Conservation (phyloP, 495 filamentous ascomycete species). For the Arthonia radiata region DNA sequence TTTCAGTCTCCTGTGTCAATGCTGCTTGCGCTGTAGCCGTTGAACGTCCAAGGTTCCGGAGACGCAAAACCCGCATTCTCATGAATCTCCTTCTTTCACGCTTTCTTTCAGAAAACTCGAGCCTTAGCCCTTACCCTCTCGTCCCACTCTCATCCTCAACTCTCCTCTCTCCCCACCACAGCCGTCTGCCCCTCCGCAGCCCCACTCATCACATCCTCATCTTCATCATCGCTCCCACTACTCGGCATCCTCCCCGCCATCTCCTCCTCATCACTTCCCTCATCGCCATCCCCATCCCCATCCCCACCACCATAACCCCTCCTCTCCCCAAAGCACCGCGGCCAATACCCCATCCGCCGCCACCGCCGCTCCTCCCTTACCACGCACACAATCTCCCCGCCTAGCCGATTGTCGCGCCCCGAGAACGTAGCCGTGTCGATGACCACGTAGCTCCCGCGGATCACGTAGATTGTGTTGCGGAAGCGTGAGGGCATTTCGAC, state of each 20-base stretch:
- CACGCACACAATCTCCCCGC: constrained; percentile 79
- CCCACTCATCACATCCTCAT: no score
- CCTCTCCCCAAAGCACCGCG: constrained; percentile 48
- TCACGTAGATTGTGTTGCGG: constrained; percentile 77
- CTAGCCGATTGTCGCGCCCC: constrained; percentile 50
- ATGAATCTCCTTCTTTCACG: no score
- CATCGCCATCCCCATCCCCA: constrained; percentile 33
- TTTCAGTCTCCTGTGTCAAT: no score
- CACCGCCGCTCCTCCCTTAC: constrained; percentile 77
- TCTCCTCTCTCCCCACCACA: no score
- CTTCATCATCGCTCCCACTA: constrained; percentile 35
- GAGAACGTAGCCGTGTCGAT: constrained; percentile 45
- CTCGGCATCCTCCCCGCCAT: constrained; percentile 64
- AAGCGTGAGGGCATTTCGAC: constrained; percentile 63
- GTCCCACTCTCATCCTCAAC: no score
- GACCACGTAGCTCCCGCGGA: constrained; percentile 62
- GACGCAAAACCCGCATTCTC: no score
- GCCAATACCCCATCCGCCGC: constrained; percentile 83
- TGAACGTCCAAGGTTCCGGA: no score
- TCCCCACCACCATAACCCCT: constrained; percentile 17
- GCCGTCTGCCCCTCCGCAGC: no score
- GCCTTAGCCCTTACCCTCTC: no score
- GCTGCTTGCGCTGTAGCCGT: no score
- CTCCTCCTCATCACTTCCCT: constrained; percentile 33
- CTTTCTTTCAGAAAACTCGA: no score